Evolutionary conservation across 352 stramenopile species (phyloP).

Genomic region (Chrysophaeum taylorii): DNA sequence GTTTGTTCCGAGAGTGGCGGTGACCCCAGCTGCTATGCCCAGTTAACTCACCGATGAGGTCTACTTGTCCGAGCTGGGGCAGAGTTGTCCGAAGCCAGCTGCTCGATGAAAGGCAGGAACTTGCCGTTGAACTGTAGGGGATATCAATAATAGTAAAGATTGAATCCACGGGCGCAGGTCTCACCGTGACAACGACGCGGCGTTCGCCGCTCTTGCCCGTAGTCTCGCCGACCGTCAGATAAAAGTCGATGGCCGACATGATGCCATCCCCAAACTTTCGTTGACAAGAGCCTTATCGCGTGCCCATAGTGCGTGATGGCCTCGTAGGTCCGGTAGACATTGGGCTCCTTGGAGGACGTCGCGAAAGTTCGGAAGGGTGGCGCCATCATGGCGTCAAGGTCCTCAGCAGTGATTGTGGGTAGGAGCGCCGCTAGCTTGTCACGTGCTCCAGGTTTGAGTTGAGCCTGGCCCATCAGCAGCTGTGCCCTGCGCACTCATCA

Average conservation of each 20-base stretch:
- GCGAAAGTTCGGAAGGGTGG: conserved; percentile 35
- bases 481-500: conserved; percentile 25
- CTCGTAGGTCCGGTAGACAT: conserved; percentile 48
- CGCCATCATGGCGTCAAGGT: conserved; percentile 24
- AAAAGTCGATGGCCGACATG: conserved; percentile 19
- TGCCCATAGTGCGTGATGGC: conserved; percentile 48
- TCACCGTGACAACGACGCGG: conserved; percentile 47
- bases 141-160: no score
- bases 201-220: conserved; percentile 42
- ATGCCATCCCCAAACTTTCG: conserved; percentile 42
- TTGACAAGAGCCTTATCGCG: conserved; percentile 46
- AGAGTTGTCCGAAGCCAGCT: no score
- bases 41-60: no score
- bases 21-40: no score
- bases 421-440: not conserved
- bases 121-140: conserved; percentile 53
- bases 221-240: conserved; percentile 33
- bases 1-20: no score
- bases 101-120: conserved; percentile 5
- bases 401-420: conserved; percentile 9
- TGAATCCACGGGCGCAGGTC: no score
- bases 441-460: conserved; percentile 22
- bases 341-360: conserved; percentile 45
- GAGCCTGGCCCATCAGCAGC: conserved; percentile 44
- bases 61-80: no score